Evolutionary conservation across 176 grass and related monocot species (phyloP).

Genomic region (Triticum dicoccoides): DNA sequence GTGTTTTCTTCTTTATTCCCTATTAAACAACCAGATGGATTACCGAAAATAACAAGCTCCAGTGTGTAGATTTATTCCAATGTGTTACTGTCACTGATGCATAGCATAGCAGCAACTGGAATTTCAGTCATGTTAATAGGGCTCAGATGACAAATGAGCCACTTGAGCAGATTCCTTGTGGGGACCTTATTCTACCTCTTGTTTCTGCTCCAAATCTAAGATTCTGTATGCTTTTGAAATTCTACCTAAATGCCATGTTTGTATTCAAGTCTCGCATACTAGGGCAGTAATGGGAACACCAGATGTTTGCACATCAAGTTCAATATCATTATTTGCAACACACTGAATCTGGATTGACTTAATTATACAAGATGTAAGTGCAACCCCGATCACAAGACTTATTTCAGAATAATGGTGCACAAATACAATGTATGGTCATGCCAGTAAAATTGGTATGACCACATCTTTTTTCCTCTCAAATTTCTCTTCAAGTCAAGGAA

Average conservation of each 20-base stretch:
- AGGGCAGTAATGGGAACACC: background rate
- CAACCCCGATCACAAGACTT: constrained; percentile 14
- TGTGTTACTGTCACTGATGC: background rate
- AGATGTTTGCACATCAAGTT: background rate
- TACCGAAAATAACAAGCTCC: constrained; percentile 13
- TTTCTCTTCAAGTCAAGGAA: constrained; percentile 17
- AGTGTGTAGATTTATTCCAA: background rate
- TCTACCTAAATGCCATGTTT: background rate
- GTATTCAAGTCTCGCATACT: background rate
- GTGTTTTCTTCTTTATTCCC: background rate
- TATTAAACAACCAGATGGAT: background rate
- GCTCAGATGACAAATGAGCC: background rate
- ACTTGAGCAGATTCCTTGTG: constrained; percentile 1
- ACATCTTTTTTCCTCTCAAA: background rate
- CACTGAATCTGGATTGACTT: constrained; percentile 13
- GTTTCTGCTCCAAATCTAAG: constrained; percentile 12
- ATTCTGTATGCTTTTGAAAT: background rate
- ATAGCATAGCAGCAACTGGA: background rate
- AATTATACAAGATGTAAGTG: background rate
- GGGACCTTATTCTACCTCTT: background rate
- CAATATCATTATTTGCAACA: background rate
- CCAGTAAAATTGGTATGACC: background rate
- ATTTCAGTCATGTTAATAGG: background rate
- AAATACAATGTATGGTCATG: background rate
- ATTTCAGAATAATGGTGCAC: background rate